Evolutionary conservation across 2,329 filamentous ascomycete species (phyloP).

Genomic region (Colletotrichum sp.): DNA sequence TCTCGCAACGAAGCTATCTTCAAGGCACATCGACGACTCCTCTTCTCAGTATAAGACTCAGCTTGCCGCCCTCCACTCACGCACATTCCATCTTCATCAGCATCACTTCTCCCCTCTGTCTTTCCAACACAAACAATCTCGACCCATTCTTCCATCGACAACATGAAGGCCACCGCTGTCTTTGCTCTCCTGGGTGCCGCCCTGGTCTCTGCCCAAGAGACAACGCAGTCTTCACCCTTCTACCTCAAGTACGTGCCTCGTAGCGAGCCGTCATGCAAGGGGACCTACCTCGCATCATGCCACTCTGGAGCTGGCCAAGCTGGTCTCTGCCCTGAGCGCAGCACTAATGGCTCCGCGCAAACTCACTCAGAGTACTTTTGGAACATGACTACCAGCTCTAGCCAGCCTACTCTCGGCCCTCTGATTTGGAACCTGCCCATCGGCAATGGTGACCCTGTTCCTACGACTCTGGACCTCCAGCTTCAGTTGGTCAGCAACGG

Average conservation of each 20-base stretch:
- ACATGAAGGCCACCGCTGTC: constrained; percentile 4
- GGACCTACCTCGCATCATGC: constrained; percentile 7
- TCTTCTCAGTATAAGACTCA: background rate
- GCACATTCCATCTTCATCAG: background rate
- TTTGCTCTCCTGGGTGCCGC: background rate
- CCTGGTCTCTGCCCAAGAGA: background rate
- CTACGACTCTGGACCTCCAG: background rate
- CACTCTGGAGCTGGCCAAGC: constrained; percentile 18
- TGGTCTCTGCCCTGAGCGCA: constrained; percentile 12
- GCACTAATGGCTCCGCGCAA: background rate
- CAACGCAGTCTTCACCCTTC: constrained; percentile 7
- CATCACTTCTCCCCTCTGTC: background rate
- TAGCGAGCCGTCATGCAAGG: background rate
- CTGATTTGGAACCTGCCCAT: constrained; percentile 17
- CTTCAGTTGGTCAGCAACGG: constrained; percentile 10
- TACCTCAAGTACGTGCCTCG: background rate
- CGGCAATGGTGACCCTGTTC: background rate
- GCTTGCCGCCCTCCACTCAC: background rate
- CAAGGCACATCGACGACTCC: background rate
- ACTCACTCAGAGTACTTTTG: background rate
- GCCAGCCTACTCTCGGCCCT: background rate
- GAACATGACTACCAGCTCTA: background rate
- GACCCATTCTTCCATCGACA: background rate
- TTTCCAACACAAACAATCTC: background rate
- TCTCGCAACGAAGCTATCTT: background rate